Evolutionary conservation across 768 basidiomycete species (phyloP), one percentile per base, ranked within the genome.

Genomic region (Rickenella mellea): DNA sequence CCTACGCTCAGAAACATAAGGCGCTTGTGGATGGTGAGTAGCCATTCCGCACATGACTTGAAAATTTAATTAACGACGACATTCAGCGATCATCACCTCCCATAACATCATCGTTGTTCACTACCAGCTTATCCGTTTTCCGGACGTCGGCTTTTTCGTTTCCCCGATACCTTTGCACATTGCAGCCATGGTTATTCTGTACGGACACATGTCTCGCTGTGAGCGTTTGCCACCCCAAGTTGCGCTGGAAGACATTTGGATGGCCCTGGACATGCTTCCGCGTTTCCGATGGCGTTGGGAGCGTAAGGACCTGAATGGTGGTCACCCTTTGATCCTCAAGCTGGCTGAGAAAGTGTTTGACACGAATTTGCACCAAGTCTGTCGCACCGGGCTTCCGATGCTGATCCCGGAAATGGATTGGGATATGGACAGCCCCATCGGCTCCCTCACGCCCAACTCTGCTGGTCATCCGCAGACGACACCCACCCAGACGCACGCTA

Each of bases 201-300:
- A 82, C 55, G 88, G 88, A 1, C 83, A 83, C 53, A 87, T 88
- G 73, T 85, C 82, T 6, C 75, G 76, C 40, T 83, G 82, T 46
- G 76, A 84, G 21, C 73, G 71, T 30, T 69, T 88, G 21, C 61
- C 80, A 2, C 70, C 68, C 29, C 67, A 78, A 43, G 73, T 76
- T 28, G 85, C 82, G 28, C 65, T 85, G 22, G 83, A 89, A 60
- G 88, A 91, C 52, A 73, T 91, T 27, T 85, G 83, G 78, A 75
- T 86, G 58, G 88, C 88, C 22, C 76, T 91, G 17, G 82, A 89
- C 58, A 84, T 89, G 77, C 74, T 90, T 9, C 88, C 88, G 2
- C 80, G 80, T 25, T 84, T 90, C 73, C 79, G 88, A 39, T 91
- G 88, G 88, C 78, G 88, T 48, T 91, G 88, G 88, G 85, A 88